Evolutionary conservation across 805 yeast species (phyloP), one percentile per base, ranked within the genome.

Genomic region (Grigorovia yakushimaensis): DNA sequence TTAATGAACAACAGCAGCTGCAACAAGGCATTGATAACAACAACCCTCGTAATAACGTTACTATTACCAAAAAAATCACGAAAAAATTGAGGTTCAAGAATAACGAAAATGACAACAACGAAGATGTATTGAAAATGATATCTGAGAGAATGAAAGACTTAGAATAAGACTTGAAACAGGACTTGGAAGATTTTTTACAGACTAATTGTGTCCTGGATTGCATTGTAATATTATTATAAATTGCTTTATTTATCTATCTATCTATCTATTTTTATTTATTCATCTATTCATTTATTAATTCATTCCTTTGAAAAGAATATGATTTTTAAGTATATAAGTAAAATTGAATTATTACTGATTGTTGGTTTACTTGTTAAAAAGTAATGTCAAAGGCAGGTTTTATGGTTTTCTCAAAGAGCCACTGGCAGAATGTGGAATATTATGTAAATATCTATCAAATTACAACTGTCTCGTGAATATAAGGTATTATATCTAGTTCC

Each of bases 121-220:
- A 70, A 27, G 79, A 78, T 41, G 70, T 78, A 8, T 76, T 73
- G 41, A 76, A 73, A 6, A 79, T 81, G 38, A 76, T 82, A 43
- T 76, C 76, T 39, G 72, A 73, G 41, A 69, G 74, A 52, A 54
- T 70, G 62, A 61, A 61, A 42, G 72, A 66, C 45, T 46, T 71
- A 19, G 73, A 69, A 47, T 62, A 47, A 44, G 23, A 10, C 9
- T 8, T 5, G 24, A 22, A 6, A 36, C n/a, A 18, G 23, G 19
- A 11, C 20, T 42, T 33, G 9, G 13, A 3, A 27, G 9, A 27
- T 10, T 3, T 10, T 7, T 27, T 27, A 27, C 33, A 5, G 13
- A 27, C 9, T 27, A 27, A 15, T 15, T 27, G 13, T 27, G 13
- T 10, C 33, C 9, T 27, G 15, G 13, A 10, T 27, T 27, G 33